Conservation (phyloP, 1,139 yeast species). For the Pichia sp. region DNA sequence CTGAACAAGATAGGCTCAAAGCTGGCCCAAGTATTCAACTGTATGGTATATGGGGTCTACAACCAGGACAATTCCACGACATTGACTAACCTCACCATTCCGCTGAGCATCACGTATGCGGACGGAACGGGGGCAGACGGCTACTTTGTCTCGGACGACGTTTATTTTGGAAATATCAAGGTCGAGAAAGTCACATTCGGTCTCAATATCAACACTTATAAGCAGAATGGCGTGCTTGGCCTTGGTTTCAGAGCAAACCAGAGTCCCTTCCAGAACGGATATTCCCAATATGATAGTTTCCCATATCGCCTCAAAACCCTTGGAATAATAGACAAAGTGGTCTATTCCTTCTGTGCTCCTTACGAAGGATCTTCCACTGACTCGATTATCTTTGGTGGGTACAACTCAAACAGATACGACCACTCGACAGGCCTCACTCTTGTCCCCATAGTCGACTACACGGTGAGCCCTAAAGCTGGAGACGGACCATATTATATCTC, state of each 20-base stretch:
- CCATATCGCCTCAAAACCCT: conserved; percentile 48
- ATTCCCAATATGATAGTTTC: conserved; percentile 42
- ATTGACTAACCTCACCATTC: conserved; percentile 41
- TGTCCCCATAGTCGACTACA: conserved; percentile 30
- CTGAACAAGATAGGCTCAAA: not conserved
- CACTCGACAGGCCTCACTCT: conserved; percentile 34
- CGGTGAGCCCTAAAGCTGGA: conserved; percentile 26
- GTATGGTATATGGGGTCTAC: conserved; percentile 44
- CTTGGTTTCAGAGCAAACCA: conserved; percentile 50
- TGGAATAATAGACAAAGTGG: conserved; percentile 45
- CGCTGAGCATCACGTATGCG: conserved; percentile 50
- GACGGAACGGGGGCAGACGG: conserved; percentile 57
- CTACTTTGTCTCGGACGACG: conserved; percentile 51
- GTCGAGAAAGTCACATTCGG: conserved; percentile 48
- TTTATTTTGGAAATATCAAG: conserved; percentile 38
- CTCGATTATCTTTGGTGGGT: conserved; percentile 47
- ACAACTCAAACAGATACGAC: conserved; percentile 36
- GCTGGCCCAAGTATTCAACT: conserved; percentile 18
- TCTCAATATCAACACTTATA: conserved; percentile 43
- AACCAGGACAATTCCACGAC: conserved; percentile 41
- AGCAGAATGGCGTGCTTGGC: conserved; percentile 52
- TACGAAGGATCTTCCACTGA: conserved; percentile 17
- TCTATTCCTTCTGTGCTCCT: conserved; percentile 49
- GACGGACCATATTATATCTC: conserved; percentile 35
- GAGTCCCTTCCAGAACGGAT: conserved; percentile 30